Base-by-base conservation (phyloP, 2,329 filamentous ascomycete species). In the Dendrostoma leiphaemia region DNA sequence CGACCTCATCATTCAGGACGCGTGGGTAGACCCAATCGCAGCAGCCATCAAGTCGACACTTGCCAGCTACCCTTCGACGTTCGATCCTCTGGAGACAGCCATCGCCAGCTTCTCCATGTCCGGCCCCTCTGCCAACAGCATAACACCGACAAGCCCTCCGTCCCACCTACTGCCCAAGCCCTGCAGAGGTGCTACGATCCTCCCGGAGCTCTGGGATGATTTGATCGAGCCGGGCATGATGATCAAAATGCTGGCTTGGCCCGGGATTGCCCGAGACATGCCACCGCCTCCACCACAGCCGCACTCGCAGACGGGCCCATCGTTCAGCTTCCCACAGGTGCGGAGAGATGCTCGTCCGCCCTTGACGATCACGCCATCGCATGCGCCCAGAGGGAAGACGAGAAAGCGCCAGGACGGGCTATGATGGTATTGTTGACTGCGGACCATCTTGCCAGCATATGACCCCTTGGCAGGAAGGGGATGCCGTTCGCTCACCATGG, bases 161-260 rank as follows among this genome's bases (percentile, higher is more conserved):
- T 32, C 29, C 1, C 49, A 38, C 19, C 21, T 46, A 28, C 21
- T 41, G 12, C 24, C 51, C 6, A 49, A 48, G 21, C n/a, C 26
- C 23, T 43, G 53, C 38, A 38, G 45, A 13, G 49, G 49, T 21
- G 32, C 49, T n/a, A 48, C 53, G 5, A 49, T 60, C 31, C 35
- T 60, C 12, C 58, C 56, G 7, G 56, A 60, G 53, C 53, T 58
- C 5, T 60, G 58, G 58, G 58, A 60, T 5, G 43, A 50, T 17
- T 17, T 60, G 21, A 32, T 58, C 24, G 56, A 60, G 51, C 58
- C 58, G 13, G 58, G 58, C 6, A 60, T 60, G 58, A 28, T 56
- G 6, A 43, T 60, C 31, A 37, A 45, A 35, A 58, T 60, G 58
- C 45, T 44, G 6, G 47, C 53, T 37, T 57, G 56, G 53, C 57